Evolutionary conservation across 2,329 filamentous ascomycete species (phyloP).

Genomic region (Tolypocladium cylindrosporum): DNA sequence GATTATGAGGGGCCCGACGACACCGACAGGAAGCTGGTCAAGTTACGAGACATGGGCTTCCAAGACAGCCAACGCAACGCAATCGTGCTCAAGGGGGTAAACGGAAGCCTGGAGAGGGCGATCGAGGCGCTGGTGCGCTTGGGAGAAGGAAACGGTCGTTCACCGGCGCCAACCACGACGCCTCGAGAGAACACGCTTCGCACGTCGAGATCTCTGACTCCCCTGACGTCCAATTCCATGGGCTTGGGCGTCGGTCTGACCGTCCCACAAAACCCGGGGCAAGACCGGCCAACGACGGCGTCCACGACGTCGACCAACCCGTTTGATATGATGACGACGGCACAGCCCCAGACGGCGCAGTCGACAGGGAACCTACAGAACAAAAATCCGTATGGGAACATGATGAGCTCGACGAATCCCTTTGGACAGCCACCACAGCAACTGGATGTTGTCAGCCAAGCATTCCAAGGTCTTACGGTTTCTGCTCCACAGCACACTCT

Average conservation of each 20-base stretch:
- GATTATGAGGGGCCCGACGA: slow-evolving; percentile 43
- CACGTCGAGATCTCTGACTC: slow-evolving; percentile 43
- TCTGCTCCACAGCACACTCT: slow-evolving; percentile 45
- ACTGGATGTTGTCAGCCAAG: slow-evolving; percentile 44
- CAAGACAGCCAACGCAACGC: slow-evolving; percentile 71
- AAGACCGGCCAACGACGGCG: slow-evolving; percentile 27
- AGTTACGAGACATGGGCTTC: slow-evolving; percentile 87
- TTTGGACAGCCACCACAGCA: slow-evolving; percentile 45
- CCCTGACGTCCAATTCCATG: slow-evolving; percentile 30
- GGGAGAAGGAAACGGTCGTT: slow-evolving; percentile 54
- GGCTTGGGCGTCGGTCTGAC: slow-evolving; percentile 22
- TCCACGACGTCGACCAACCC: slow-evolving; percentile 52
- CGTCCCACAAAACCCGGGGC: slow-evolving; percentile 16
- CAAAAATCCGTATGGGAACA: slow-evolving; percentile 42
- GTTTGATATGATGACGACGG: slow-evolving; percentile 49
- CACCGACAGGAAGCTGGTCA: slow-evolving; percentile 65
- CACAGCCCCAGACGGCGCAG: slow-evolving; percentile 52
- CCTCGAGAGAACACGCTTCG: slow-evolving; percentile 38
- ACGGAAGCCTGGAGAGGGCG: slow-evolving; percentile 76
- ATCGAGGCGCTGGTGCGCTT: slow-evolving; percentile 77
- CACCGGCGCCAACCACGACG: slow-evolving; percentile 23
- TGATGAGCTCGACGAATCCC: slow-evolving; percentile 48
- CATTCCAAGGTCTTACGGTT: slow-evolving; percentile 68
- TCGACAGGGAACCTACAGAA: slow-evolving; percentile 53
- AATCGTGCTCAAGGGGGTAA: slow-evolving; percentile 70